Evolutionary conservation across 225 moss, liverwort and hornwort genomes (phyloP).

Genomic region (Ulota crispa): DNA sequence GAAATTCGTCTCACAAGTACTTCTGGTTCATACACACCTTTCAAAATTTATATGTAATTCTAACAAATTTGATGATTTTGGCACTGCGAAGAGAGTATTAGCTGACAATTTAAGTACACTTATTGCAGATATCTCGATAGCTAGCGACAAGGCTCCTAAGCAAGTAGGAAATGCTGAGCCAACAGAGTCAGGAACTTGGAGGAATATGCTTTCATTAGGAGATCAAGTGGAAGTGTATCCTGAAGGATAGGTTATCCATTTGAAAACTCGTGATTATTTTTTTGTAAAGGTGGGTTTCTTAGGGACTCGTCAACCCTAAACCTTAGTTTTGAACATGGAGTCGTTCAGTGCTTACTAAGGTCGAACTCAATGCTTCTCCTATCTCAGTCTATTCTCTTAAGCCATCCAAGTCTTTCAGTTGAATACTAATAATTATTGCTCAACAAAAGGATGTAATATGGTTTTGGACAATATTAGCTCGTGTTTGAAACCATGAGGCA

Average conservation of each 20-base stretch:
- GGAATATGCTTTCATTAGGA: conserved; percentile 29
- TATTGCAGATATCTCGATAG: conserved; percentile 54
- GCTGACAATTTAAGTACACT: too few species aligned
- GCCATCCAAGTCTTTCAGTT: too few species aligned
- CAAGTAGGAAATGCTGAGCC: conserved; percentile 55
- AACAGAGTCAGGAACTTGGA: conserved; percentile 40
- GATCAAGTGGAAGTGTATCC: conserved; percentile 90
- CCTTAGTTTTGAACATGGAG: background rate
- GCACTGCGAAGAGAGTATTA: too few species aligned
- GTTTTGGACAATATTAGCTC: too few species aligned
- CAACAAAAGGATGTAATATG: too few species aligned
- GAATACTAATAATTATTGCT: too few species aligned
- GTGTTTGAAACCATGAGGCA: too few species aligned
- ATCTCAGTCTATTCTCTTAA: too few species aligned
- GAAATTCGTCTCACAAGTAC: too few species aligned
- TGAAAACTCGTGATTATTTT: conserved; percentile 74
- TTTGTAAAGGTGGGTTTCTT: conserved; percentile 67
- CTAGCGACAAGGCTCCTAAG: conserved; percentile 33
- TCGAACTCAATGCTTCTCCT: too few species aligned
- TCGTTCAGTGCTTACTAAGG: too few species aligned
- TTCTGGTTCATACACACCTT: background rate
- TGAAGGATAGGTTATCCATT: conserved; percentile 94
- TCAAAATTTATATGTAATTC: background rate
- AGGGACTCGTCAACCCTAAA: background rate
- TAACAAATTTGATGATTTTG: too few species aligned